These are phyloP conservation scores for Debaryomyces subglobosus DNA, from an alignment of 1,139 yeast genomes.

Conservation along the genomic window DNA sequence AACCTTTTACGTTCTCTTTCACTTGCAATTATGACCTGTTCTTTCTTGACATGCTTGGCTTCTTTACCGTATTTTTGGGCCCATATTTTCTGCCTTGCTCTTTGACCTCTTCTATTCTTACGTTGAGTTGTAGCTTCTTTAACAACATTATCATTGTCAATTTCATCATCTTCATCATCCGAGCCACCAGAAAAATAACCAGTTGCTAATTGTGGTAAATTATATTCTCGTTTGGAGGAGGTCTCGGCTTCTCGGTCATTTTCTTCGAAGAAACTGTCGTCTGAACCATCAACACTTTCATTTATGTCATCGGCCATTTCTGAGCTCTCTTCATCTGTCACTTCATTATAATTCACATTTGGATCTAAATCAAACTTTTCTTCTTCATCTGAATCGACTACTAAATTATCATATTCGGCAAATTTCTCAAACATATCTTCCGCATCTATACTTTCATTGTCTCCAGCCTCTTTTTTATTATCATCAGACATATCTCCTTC, in stretches of 20 bases:
- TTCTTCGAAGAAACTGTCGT: slow-evolving; percentile 47
- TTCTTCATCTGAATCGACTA: slow-evolving; percentile 61
- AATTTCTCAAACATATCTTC: slow-evolving; percentile 29
- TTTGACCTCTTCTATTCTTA: slow-evolving; percentile 93
- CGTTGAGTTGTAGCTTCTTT: slow-evolving; percentile 54
- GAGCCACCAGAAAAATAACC: slow-evolving; percentile 85
- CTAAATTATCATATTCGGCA: slow-evolving; percentile 53
- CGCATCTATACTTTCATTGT: slow-evolving; percentile 17
- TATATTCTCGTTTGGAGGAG: slow-evolving; percentile 20
- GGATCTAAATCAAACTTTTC: slow-evolving; percentile 39
- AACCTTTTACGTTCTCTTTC: slow-evolving; percentile 61
- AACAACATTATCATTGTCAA: slow-evolving; percentile 62
- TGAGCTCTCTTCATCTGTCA: slow-evolving; percentile 64
- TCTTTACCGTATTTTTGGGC: slow-evolving; percentile 80
- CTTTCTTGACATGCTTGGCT: slow-evolving; percentile 82
- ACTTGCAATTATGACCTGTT: slow-evolving; percentile 52
- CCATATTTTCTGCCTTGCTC: slow-evolving; percentile 97
- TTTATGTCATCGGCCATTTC: slow-evolving; percentile 31
- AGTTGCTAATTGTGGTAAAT: slow-evolving; percentile 69
- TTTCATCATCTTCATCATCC: slow-evolving; percentile 57
- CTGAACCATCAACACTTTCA: slow-evolving; percentile 27
- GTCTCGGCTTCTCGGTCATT: slow-evolving; percentile 16
- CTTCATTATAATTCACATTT: slow-evolving; percentile 56
- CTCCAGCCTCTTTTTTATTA: slow-evolving; percentile 20
- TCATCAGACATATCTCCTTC: slow-evolving; percentile 23